Percentiles rank a stretch among this genome's conserved stretches.
Evolutionary conservation across 2,329 filamentous ascomycete species (phyloP).

Genomic region (Metarhizium brunneum): DNA sequence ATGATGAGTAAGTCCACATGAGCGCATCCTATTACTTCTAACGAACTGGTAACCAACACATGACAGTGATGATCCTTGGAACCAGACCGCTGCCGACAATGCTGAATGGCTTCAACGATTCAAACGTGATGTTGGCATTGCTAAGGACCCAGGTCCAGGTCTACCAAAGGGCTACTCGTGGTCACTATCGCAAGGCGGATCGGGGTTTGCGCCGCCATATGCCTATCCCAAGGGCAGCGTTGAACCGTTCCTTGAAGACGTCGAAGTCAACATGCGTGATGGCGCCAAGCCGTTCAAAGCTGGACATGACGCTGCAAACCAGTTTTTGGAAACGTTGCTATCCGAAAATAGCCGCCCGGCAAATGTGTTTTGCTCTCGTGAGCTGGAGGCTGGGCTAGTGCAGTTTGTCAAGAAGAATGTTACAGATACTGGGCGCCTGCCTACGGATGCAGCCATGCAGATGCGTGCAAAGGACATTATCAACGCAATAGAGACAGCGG

Average conservation of each 20-base stretch:
- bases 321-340: conserved; percentile 35
- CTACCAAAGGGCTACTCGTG: conserved; percentile 33
- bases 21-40: not conserved
- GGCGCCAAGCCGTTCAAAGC: conserved; percentile 32
- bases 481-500: conserved; percentile 36
- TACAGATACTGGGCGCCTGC: conserved; percentile 29
- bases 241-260: conserved; percentile 23
- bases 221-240: conserved; percentile 32
- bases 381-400: conserved; percentile 45
- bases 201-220: conserved; percentile 48
- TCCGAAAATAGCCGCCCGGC: conserved; percentile 36
- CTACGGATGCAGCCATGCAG: conserved; percentile 37
- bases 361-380: conserved; percentile 46
- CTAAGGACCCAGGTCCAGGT: conserved; percentile 40
- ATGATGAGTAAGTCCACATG: conserved; percentile 42
- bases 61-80: conserved; percentile 51
- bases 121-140: conserved; percentile 47
- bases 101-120: conserved; percentile 54
- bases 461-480: conserved; percentile 39
- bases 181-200: conserved; percentile 39
- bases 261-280: conserved; percentile 24
- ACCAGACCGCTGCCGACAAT: conserved; percentile 55
- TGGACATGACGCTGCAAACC: conserved; percentile 35
- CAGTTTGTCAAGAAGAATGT: conserved; percentile 36
- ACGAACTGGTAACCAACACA: not conserved